phyloP scores from a whole-genome alignment of 2,329 filamentous ascomycete species.

The Alternaria postmessia region DNA sequence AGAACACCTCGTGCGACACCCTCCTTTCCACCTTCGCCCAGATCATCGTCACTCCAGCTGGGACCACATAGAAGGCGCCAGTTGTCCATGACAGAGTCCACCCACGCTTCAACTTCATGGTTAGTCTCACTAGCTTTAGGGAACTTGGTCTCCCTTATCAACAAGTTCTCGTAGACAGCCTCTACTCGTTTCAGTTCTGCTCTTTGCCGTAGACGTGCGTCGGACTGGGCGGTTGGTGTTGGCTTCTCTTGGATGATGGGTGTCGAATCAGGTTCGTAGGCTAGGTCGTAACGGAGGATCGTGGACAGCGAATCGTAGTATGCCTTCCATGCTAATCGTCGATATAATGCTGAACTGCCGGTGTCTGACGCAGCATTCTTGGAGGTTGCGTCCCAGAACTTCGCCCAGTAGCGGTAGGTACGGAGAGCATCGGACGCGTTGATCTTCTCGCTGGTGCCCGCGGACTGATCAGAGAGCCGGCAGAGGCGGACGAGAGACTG shows the following conservation, averaged over 20 bases:
- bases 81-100: conserved; percentile 80
- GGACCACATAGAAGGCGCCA: conserved; percentile 84
- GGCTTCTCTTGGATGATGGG: conserved; percentile 33
- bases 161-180: conserved; percentile 76
- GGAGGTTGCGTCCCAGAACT: conserved; percentile 65
- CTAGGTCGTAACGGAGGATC: conserved; percentile 73
- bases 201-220: conserved; percentile 61
- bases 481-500: conserved; percentile 78
- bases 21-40: conserved; percentile 82
- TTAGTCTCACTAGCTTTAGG: conserved; percentile 83
- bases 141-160: conserved; percentile 82
- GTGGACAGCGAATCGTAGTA: conserved; percentile 83
- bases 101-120: conserved; percentile 81
- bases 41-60: conserved; percentile 79
- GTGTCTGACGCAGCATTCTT: conserved; percentile 28
- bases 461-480: conserved; percentile 69
- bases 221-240: conserved; percentile 31
- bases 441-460: conserved; percentile 48
- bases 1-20: conserved; percentile 78
- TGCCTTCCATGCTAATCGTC: conserved; percentile 79
- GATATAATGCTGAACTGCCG: conserved; percentile 37
- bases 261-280: conserved; percentile 61
- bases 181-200: conserved; percentile 83
- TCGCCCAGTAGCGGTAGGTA: conserved; percentile 69
- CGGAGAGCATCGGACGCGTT: conserved; percentile 51